phyloP scores from a whole-genome alignment of 2,329 filamentous ascomycete species.

The Orbilia ellipsospora region DNA sequence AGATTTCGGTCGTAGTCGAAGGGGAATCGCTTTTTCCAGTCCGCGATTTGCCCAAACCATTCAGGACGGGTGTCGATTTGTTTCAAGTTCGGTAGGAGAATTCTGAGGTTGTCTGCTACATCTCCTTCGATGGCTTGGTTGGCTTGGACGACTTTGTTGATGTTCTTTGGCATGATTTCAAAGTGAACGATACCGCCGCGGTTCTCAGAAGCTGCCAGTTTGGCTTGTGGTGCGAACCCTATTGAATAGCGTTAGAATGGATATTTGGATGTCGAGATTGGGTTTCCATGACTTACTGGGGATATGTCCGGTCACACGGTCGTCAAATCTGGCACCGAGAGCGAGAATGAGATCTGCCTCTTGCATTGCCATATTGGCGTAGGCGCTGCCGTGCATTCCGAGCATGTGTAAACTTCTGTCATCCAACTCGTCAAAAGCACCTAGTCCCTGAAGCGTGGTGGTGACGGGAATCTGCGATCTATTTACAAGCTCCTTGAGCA shows the following conservation, averaged over 20 bases:
- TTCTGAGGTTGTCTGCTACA: constrained; percentile 79
- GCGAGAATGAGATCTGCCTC: constrained; percentile 96
- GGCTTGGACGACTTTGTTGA: constrained; percentile 98
- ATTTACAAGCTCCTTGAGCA: constrained; percentile 87
- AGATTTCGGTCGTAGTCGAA: constrained; percentile 84
- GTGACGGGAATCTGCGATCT: constrained; percentile 94
- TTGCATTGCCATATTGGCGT: constrained; percentile 98
- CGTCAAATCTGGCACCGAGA: constrained; percentile 92
- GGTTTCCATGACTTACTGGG: constrained; percentile 64
- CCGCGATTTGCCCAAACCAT: constrained; percentile 90
- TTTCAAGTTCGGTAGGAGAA: constrained; percentile 76
- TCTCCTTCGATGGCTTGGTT: constrained; percentile 96
- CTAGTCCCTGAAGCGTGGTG: constrained; percentile 92
- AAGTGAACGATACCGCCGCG: constrained; percentile 97
- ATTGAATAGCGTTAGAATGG: constrained; percentile 19
- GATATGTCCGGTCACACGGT: constrained; percentile 86
- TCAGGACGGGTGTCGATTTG: constrained; percentile 74
- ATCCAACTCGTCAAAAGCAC: constrained; percentile 91
- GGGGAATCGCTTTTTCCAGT: constrained; percentile 93
- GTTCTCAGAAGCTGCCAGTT: constrained; percentile 81
- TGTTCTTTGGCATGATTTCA: constrained; percentile 99
- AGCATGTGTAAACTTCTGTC: constrained; percentile 97
- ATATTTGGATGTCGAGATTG: not conserved
- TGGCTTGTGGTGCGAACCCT: constrained; percentile 87
- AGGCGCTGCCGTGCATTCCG: constrained; percentile 96